Base-by-base conservation (phyloP, 441 rosid species). In the Syzygium syzygioides region DNA sequence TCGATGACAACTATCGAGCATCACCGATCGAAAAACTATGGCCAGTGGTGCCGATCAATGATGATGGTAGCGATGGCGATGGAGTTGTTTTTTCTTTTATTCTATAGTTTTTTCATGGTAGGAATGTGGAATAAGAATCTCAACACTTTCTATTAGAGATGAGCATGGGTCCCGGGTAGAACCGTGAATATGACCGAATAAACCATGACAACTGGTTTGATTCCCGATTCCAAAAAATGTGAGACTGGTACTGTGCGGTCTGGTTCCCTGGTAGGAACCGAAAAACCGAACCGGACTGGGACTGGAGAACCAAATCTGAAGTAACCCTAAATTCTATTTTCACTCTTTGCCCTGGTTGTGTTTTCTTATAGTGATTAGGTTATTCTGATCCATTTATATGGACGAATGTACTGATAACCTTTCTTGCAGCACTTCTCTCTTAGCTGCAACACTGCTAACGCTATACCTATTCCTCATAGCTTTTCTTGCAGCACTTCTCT, bases 141-240 rank as follows among this genome's bases (percentile, higher is more conserved):
- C 9, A n/a, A n/a, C 4, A n/a, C 4, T n/a, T 11, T 28, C 4
- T 62, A 62, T 62, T 28, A 60, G 68, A 17, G 68, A 9, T 62
- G 32, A n/a, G 0, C 7, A 62, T n/a, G 9, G 30, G 19, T n/a
- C 4, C 4, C 1, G 9, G 4, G 7, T 62, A 14, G 14, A 17
- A 14, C 18, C 1, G 30, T 1, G 15, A n/a, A 62, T 2, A 0
- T 2, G 17, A 60, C 9, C 17, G 15, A 28, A 62, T 28, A 28
- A 34, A 4, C 3, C 68, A 62, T 28, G 30, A 62, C 2, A 62
- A 62, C 34, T 2, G 0, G 4, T 62, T 2, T 26, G 66, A 7
- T 28, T 13, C 28, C n/a, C 1, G 2, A 1, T 28, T 12, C 4
- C 13, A 60, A 60, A 59, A 2, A 28, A 28, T 26, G 7, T 28